These are phyloP conservation scores for Xylaria acuta DNA, from an alignment of 495 filamentous ascomycete species.

Conservation along the genomic window DNA sequence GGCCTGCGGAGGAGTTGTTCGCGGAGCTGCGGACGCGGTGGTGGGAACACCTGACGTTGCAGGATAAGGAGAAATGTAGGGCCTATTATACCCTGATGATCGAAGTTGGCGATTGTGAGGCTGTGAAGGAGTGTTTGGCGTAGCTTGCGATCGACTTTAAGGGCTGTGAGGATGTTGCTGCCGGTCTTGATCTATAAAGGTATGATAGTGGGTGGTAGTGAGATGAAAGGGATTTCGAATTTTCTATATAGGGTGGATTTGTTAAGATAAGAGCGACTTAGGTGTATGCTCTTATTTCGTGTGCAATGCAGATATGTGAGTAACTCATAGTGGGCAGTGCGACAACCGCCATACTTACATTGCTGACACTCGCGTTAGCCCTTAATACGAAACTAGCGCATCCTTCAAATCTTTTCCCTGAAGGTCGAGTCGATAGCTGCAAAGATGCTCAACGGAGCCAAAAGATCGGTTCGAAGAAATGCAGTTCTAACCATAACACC, in stretches of 20 bases:
- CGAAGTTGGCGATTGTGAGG: neutral
- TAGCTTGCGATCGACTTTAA: neutral
- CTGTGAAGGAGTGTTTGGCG: neutral
- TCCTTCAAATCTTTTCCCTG: neutral
- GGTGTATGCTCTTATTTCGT: neutral
- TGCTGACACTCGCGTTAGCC: neutral
- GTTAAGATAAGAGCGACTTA: neutral
- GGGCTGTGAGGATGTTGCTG: neutral
- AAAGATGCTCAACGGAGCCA: neutral
- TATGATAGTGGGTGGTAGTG: neutral
- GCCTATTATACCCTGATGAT: neutral
- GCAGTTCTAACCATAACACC: neutral
- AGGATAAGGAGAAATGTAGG: neutral
- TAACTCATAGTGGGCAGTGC: too few species aligned
- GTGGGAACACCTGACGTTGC: neutral
- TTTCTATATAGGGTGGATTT: neutral
- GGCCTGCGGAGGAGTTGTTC: neutral
- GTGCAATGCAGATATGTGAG: neutral
- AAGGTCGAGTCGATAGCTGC: neutral
- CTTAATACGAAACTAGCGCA: neutral
- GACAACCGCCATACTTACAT: neutral
- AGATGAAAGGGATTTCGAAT: neutral
- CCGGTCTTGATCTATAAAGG: neutral
- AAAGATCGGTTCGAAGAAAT: neutral
- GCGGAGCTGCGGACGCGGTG: neutral